Percentiles rank a stretch among this genome's conserved stretches.
phyloP scores from a whole-genome alignment of 140 eudicot species.

The Ambrosia hybrid region DNA sequence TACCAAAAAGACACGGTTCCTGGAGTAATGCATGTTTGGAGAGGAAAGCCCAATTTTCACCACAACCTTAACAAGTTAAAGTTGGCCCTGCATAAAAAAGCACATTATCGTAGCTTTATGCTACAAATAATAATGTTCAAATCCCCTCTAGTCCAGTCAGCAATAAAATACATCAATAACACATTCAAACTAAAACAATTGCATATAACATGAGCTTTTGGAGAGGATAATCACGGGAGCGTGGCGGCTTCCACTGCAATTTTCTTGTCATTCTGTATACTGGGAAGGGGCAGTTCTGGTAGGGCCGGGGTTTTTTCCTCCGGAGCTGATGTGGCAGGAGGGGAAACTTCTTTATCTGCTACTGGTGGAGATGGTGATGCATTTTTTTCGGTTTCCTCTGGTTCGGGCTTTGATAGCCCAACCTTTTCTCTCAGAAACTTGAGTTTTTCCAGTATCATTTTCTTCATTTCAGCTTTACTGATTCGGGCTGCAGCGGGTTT shows the following conservation, averaged over 20 bases:
- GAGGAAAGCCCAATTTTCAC: constrained; percentile 17
- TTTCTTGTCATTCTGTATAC: constrained; percentile 30
- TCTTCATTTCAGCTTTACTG: constrained; percentile 45
- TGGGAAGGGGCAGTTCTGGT: constrained; percentile 30
- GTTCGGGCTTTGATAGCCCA: constrained; percentile 51
- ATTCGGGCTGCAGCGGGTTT: constrained; percentile 60
- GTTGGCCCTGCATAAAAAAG: constrained; percentile 6
- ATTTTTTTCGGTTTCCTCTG: constrained; percentile 34
- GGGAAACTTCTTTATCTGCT: constrained; percentile 23
- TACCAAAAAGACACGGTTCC: not conserved
- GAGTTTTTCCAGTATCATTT: constrained; percentile 58
- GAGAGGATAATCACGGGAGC: constrained; percentile 25
- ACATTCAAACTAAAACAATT: constrained; percentile 17
- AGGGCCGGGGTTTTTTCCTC: constrained; percentile 11
- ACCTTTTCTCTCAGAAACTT: constrained; percentile 52
- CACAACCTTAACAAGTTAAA: constrained; percentile 9
- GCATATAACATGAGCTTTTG: constrained; percentile 7
- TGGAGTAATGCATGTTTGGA: constrained; percentile 12
- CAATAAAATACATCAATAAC: constrained; percentile 14
- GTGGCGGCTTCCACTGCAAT: constrained; percentile 33
- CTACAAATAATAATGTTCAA: constrained; percentile 17
- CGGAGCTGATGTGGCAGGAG: constrained; percentile 22
- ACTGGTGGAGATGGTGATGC: constrained; percentile 22
- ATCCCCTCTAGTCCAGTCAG: constrained; percentile 17
- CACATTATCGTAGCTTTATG: constrained; percentile 2